Evolutionary conservation across 78 protist genomes (phyloP), one percentile per base, ranked within the genome.

Genomic region (Speleostelium caveatum): DNA sequence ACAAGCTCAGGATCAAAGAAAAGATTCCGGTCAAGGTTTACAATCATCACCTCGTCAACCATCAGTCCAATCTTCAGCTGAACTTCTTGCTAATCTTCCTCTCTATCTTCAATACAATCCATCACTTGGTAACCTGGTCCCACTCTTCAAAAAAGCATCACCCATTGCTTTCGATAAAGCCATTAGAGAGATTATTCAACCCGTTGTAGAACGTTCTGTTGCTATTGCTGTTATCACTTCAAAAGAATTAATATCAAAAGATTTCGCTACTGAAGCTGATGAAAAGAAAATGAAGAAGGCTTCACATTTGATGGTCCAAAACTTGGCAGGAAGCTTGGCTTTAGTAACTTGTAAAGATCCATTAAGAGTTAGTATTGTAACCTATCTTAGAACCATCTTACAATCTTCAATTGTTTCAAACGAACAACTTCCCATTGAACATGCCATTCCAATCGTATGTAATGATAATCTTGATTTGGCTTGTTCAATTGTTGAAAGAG

Each of bases 321-420:
- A 45, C 35, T 92, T 99, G 16, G 97, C 99, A n/a, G 94, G 97
- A 36, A 59, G 83, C 42, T 92, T 98, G 22, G 98, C 99, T 24
- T 69, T 96, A 38, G 99, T 96, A 7, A 95, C 99, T 7, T 93
- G 98, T 95, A 86, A 92, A 65, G 99, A 99, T 59, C 98, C 97
- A 24, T 92, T 99, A 22, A 88, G 99, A 22, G 75, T 51, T 28
- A 33, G 87, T 32, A 59, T 97, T 30, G 7, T 21, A 24, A 73
- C 49, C 16, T 86, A 96, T 87, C 60, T 97, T 17, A n/a, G 91
- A 5, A 19, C 63, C n/a, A 22, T 77, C 63, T 33, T 96, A 10
- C 79, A 58, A 65, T 38, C 42, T 41, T 26, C 71, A 59, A 49
- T 68, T 17, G 72, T 77, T 19, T 32, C 38, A 3, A 38, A 58